Evolutionary conservation across 371 early-diverging fungal genomes (phyloP).

Genomic region (Apophysomyces trapeziformis): DNA sequence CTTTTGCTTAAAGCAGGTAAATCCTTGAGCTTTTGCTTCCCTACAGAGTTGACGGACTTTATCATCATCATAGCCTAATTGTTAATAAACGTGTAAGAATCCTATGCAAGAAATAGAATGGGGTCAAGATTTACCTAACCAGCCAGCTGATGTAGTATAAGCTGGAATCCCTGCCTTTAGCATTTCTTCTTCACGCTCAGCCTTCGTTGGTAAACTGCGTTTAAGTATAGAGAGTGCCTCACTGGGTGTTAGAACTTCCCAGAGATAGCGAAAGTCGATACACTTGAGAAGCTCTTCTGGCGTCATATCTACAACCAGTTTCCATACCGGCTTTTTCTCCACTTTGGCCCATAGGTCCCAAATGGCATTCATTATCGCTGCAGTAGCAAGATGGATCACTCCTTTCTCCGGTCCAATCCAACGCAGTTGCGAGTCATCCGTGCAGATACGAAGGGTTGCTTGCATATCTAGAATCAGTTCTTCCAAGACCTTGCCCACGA

Average conservation of each 20-base stretch:
- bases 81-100: not conserved
- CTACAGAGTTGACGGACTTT: constrained; percentile 46
- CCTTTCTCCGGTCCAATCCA: constrained; percentile 64
- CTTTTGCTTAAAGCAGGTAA: constrained; percentile 57
- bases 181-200: constrained; percentile 41
- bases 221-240: constrained; percentile 52
- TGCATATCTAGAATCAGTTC: constrained; percentile 46
- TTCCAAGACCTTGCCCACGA: constrained; percentile 38
- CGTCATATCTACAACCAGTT: constrained; percentile 52
- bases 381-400: constrained; percentile 55
- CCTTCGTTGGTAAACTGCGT: constrained; percentile 38
- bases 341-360: constrained; percentile 64
- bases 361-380: constrained; percentile 59
- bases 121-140: constrained; percentile 46
- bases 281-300: constrained; percentile 57
- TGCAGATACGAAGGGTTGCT: constrained; percentile 51
- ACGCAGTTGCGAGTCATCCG: constrained; percentile 54
- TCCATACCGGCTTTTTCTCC: constrained; percentile 59
- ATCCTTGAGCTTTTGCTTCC: constrained; percentile 51
- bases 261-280: constrained; percentile 60
- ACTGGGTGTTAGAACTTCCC: constrained; percentile 58
- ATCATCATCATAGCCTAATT: constrained; percentile 52
- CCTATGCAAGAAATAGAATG: not conserved
- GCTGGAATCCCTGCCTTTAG: constrained; percentile 49
- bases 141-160: constrained; percentile 57